Base-by-base conservation (phyloP, 1,139 yeast genomes). In the Blastobotrys persicus region DNA sequence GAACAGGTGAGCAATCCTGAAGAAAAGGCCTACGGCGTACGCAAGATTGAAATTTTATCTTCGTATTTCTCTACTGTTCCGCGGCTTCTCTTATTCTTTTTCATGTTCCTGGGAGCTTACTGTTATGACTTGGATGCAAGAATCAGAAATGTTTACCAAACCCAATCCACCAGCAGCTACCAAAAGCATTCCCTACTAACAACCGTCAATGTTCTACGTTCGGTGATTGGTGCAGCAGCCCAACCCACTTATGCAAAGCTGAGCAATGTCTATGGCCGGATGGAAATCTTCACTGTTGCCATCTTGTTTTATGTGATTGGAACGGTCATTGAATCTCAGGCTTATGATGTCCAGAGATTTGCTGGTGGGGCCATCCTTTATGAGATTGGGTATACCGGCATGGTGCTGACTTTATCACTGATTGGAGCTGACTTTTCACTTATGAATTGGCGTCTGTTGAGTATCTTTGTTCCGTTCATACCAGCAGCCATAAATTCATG, bases 281-380 rank as follows among this genome's bases (percentile, higher is more conserved):
- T 81, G 40, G 81, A 79, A 56, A 66, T 84, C 50, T 68, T 81
- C 44, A 43, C 78, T 26, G 66, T 79, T 7, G 72, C 86, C 0
- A 70, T 84, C 20, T 56, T 85, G 11, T 77, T 85, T 56, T 84
- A 84, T 60, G 76, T 76, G 14, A 72, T 85, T 44, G 94, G 94
- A 31, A 83, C 89, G 6, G 75, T 85, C 46, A 76, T 84, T 55
- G 83, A 83, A 68, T 80, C 85, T 1, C 85, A 81, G 59, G 81
- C 89, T 4, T 74, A 73, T 54, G 80, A 81, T 58, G 80, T 85
- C 35, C 76, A 80, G 53, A 71, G 81, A 32, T 85, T 80, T 59
- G 85, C 88, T 46, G 92, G 83, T n/a, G 94, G 92, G 56, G 76
- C 88, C 0, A 80, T 84, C 26, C 70, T 86, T 49, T 83, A 81